A percentile compares a stretch with the other conserved stretches of the same genome.
phyloP scores from a whole-genome alignment of 306 rosid genomes.

The Acacia melanoxylon region DNA sequence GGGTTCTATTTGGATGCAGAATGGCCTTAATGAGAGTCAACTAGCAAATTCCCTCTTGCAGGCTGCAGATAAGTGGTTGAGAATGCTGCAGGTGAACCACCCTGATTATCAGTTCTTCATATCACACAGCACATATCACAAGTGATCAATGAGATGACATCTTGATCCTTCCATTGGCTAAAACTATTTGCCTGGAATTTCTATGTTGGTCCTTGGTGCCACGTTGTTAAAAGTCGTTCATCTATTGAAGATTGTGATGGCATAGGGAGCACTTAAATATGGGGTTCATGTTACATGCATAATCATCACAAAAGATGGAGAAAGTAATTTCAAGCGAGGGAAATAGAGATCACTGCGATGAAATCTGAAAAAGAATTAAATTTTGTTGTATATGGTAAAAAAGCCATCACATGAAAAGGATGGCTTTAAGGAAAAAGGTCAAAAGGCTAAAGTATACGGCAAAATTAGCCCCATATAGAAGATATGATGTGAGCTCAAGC shows the following conservation, averaged over 20 bases:
- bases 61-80: conserved; percentile 77
- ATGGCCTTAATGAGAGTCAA: conserved; percentile 53
- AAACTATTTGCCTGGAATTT: conserved; percentile 37
- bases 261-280: conserved; percentile 28
- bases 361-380: neutral
- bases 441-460: conserved; percentile 8
- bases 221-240: conserved; percentile 18
- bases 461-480: conserved; percentile 17
- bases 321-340: conserved; percentile 23
- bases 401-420: conserved; percentile 23
- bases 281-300: conserved; percentile 29
- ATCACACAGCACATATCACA: conserved; percentile 53
- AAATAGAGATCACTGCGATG: conserved; percentile 9
- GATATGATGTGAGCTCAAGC: conserved; percentile 30
- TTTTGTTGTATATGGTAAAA: conserved; percentile 6
- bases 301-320: conserved; percentile 26
- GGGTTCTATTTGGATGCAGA: conserved; percentile 67
- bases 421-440: conserved; percentile 13
- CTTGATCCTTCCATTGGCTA: conserved; percentile 28
- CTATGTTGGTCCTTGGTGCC: conserved; percentile 27
- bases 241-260: conserved; percentile 30
- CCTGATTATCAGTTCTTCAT: conserved; percentile 83
- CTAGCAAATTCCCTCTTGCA: conserved; percentile 58
- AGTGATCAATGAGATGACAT: conserved; percentile 41
- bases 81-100: conserved; percentile 68